Evolutionary conservation across 106 monocot genomes (phyloP).

Genomic region (Dactylorhiza incarnata): DNA sequence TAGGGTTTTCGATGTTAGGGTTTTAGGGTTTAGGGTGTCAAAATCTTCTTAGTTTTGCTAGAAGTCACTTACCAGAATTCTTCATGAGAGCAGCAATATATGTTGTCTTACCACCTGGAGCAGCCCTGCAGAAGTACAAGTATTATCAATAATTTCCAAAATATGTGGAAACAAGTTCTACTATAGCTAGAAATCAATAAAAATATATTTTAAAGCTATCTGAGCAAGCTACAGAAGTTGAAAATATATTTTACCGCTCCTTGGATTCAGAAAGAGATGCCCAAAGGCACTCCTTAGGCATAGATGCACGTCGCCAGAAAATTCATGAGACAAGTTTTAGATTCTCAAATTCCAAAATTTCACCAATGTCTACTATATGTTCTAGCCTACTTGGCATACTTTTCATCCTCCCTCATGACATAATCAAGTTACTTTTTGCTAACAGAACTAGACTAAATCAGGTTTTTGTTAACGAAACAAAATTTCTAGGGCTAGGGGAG

Average conservation of each 20-base stretch:
- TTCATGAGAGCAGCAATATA: constrained; percentile 97
- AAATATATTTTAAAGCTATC: too few species aligned
- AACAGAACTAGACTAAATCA: background rate
- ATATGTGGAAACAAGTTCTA: background rate
- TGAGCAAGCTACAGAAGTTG: background rate
- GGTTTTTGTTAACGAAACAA: too few species aligned
- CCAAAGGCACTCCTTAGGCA: background rate
- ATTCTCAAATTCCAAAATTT: background rate
- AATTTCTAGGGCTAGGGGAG: too few species aligned
- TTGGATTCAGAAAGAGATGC: background rate
- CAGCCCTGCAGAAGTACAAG: constrained; percentile 47
- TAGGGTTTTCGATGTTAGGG: too few species aligned
- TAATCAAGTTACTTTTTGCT: background rate
- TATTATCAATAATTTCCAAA: constrained; percentile 7
- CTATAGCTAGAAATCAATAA: too few species aligned
- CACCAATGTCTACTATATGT: background rate
- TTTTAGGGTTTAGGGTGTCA: too few species aligned
- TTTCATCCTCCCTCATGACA: background rate
- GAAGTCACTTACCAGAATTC: constrained; percentile 60
- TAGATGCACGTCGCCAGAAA: background rate
- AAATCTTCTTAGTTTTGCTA: background rate
- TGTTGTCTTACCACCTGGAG: constrained; percentile 98
- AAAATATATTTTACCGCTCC: background rate
- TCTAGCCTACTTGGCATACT: background rate
- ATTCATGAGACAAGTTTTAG: background rate